A percentile compares a stretch with the other conserved stretches of the same genome.
Conservation (phyloP, 257 asterid species). For the Ophiorrhiza pumila region DNA sequence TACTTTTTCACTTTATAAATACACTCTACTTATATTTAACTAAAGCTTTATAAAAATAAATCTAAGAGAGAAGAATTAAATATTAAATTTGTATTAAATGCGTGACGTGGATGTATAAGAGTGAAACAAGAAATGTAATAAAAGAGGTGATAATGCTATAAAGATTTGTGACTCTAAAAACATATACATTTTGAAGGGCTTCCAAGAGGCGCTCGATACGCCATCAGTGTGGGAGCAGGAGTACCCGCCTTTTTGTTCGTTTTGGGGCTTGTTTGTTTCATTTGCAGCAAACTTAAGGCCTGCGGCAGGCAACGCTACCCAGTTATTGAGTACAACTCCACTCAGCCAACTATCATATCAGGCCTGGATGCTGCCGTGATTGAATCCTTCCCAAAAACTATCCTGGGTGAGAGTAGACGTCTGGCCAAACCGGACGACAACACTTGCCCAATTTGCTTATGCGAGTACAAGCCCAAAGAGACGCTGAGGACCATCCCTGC, state of each 20-base stretch:
- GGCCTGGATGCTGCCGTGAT: conserved; percentile 47
- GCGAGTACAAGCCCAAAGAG: conserved; percentile 48
- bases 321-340: conserved; percentile 25
- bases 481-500: conserved; percentile 46
- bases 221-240: conserved; percentile 40
- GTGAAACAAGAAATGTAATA: no score
- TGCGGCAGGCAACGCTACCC: conserved; percentile 18
- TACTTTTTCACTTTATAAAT: no score
- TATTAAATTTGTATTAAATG: no score
- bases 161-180: no score
- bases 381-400: conserved; percentile 48
- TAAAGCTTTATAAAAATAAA: no score
- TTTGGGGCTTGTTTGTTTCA: conserved; percentile 28
- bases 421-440: conserved; percentile 41
- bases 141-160: no score
- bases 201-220: conserved; percentile 38
- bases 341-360: conserved; percentile 8
- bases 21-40: no score
- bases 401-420: conserved; percentile 49
- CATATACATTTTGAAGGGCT: conserved; percentile 34
- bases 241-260: conserved; percentile 42
- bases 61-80: no score
- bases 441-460: conserved; percentile 44
- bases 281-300: conserved; percentile 26
- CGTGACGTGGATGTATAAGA: no score